These are phyloP conservation scores for Pharus latifolius DNA, from an alignment of 176 grass and related monocot genomes.

Conservation along the genomic window DNA sequence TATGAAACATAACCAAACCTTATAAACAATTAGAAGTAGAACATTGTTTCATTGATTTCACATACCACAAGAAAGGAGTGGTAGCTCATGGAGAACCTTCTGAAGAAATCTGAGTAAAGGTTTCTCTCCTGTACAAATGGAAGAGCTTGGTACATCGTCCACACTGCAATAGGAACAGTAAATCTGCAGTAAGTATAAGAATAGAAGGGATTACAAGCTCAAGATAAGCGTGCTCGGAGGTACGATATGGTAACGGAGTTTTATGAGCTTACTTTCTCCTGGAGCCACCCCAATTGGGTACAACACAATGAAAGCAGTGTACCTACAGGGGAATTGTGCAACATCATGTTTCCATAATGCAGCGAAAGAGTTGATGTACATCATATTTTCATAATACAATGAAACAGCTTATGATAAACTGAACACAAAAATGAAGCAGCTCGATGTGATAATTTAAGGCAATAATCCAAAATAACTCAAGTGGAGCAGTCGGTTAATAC, in stretches of 20 bases:
- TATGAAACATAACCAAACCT: not conserved
- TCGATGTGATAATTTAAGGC: not conserved
- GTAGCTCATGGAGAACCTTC: constrained; percentile 69
- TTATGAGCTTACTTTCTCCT: constrained; percentile 77
- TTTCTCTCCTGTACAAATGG: constrained; percentile 63
- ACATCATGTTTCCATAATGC: no score
- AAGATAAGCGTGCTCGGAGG: not conserved
- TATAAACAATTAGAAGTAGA: not conserved
- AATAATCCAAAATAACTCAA: not conserved
- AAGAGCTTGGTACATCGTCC: constrained; percentile 85
- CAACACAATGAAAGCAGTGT: constrained; percentile 88
- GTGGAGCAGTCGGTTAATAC: no score
- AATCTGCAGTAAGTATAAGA: not conserved
- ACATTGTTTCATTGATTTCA: not conserved
- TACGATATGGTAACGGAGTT: not conserved
- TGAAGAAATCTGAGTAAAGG: constrained; percentile 64
- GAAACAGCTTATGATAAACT: not conserved
- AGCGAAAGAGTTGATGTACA: not conserved
- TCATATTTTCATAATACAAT: not conserved
- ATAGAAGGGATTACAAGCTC: not conserved
- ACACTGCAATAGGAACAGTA: constrained; percentile 35
- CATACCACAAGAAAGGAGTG: constrained; percentile 65
- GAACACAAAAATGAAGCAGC: not conserved
- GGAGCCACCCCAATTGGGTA: constrained; percentile 87
- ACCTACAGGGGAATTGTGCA: constrained; percentile 31